Conservation (phyloP, 2,329 filamentous ascomycete genomes). For the Aspergillus transmontanensis region DNA sequence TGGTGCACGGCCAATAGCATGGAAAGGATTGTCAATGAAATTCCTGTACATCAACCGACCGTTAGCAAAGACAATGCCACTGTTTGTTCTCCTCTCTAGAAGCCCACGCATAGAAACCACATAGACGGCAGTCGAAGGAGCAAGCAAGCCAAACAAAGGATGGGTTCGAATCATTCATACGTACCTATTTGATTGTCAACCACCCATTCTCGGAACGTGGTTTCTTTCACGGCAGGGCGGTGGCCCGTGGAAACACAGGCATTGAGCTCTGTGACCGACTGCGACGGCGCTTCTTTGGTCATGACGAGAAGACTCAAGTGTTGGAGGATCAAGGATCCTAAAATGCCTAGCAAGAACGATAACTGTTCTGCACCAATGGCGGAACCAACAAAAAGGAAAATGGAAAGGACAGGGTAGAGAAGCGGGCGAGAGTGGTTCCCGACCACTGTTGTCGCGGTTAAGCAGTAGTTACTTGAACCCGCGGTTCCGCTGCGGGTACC, state of each 20-base stretch:
- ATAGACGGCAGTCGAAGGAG: neutral
- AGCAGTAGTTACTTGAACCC: slow-evolving; percentile 2
- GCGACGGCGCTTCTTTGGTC: slow-evolving; percentile 37
- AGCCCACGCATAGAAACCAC: neutral
- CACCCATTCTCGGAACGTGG: slow-evolving; percentile 61
- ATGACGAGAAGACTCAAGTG: slow-evolving; percentile 27
- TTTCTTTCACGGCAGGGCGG: slow-evolving; percentile 36
- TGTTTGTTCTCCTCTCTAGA: slow-evolving; percentile 1
- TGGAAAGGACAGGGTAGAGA: slow-evolving; percentile 5
- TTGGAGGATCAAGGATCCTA: slow-evolving; percentile 13
- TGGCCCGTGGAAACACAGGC: slow-evolving; percentile 41
- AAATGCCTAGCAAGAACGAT: slow-evolving; percentile 8
- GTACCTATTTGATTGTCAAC: slow-evolving; percentile 79
- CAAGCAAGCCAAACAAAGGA: neutral
- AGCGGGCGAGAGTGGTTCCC: slow-evolving; percentile 17
- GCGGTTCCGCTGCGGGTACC: slow-evolving; percentile 14
- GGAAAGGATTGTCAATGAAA: slow-evolving; percentile 82
- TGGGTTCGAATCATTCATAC: slow-evolving; percentile 30
- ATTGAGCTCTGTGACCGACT: slow-evolving; percentile 42
- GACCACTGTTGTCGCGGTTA: slow-evolving; percentile 13
- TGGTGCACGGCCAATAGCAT: slow-evolving; percentile 80
- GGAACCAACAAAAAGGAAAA: slow-evolving; percentile 10
- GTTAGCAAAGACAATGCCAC: slow-evolving; percentile 13
- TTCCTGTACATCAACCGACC: slow-evolving; percentile 55
- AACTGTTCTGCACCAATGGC: slow-evolving; percentile 13